phyloP scores from a whole-genome alignment of 208 protist species.

The Leishmania martiniquensis region DNA sequence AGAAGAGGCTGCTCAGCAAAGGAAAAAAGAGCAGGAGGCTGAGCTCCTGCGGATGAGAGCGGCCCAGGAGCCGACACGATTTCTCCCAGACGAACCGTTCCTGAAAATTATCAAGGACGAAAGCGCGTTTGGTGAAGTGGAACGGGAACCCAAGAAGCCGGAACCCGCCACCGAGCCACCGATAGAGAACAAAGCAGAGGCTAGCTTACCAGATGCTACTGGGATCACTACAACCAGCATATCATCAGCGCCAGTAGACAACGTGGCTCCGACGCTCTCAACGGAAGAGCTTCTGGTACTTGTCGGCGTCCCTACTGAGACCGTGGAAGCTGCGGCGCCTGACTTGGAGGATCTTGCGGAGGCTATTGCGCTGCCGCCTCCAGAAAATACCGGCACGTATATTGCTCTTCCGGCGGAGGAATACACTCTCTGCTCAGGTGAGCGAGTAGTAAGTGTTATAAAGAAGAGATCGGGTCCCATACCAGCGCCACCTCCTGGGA shows the following conservation, averaged over 20 bases:
- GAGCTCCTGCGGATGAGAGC: constrained; percentile 15
- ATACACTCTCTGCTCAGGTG: constrained; percentile 69
- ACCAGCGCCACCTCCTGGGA: constrained; percentile 65
- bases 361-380: constrained; percentile 11
- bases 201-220: background rate
- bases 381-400: constrained; percentile 37
- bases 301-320: constrained; percentile 46
- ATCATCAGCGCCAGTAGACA: background rate
- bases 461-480: constrained; percentile 67
- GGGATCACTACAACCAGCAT: background rate
- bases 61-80: constrained; percentile 4
- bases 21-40: constrained; percentile 33
- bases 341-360: constrained; percentile 6
- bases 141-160: constrained; percentile 11
- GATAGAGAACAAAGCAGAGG: constrained; percentile 6
- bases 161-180: constrained; percentile 2
- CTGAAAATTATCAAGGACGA: constrained; percentile 65
- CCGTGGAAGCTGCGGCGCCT: background rate
- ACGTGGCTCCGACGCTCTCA: constrained; percentile 27
- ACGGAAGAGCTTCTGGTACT: constrained; percentile 66
- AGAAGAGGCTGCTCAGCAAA: constrained; percentile 29
- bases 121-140: constrained; percentile 49
- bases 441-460: constrained; percentile 56
- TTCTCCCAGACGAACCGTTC: constrained; percentile 41
- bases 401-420: constrained; percentile 71